Evolutionary conservation across 805 yeast genomes (phyloP), one percentile per base, ranked within the genome.

Genomic region (Kazachstania taianensis): DNA sequence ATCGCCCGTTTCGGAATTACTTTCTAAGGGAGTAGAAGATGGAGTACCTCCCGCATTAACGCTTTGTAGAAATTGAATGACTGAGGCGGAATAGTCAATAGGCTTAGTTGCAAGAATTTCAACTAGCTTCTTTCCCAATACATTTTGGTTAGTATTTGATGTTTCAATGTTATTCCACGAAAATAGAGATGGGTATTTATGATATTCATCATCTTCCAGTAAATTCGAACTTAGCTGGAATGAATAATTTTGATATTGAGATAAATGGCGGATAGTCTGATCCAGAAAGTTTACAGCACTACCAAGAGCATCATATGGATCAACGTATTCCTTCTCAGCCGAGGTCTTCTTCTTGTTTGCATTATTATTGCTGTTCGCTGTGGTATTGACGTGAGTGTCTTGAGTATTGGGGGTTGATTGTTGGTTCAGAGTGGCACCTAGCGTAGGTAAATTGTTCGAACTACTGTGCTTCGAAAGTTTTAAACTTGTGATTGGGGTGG

Each of bases 211-310:
- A 12, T 54, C 53, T 25, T 52, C 54, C 19, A 59, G 37, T 14
- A 50, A 32, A 30, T 45, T 46, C 5, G 55, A 58, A 34, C 63
- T 61, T 41, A 74, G 58, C 34, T 63, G 57, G 38, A 65, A 65
- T 5, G 41, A 34, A 52, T 58, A 29, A 55, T 56, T 33, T 53
- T 62, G 18, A 61, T 57, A 45, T 59, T 57, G 15, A 44, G 57
- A 50, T 50, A 75, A 59, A 19, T 59, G 52, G 18, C 63, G 61
- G 20, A 72, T 52, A 17, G 72, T 63, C 26, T 68, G 67, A 32
- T 71, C 75, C 41, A 73, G 57, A 41, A 72, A 70, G 35, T 61
- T 57, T 5, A 62, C 56, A 5, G 76, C 72, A 24, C 66, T 55
- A 23, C 60, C 57, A 36, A 69, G 65, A 24, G 71, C 63, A 42